Conservation (phyloP, 2,329 filamentous ascomycete genomes). For the Periglandula ipomoeae region DNA sequence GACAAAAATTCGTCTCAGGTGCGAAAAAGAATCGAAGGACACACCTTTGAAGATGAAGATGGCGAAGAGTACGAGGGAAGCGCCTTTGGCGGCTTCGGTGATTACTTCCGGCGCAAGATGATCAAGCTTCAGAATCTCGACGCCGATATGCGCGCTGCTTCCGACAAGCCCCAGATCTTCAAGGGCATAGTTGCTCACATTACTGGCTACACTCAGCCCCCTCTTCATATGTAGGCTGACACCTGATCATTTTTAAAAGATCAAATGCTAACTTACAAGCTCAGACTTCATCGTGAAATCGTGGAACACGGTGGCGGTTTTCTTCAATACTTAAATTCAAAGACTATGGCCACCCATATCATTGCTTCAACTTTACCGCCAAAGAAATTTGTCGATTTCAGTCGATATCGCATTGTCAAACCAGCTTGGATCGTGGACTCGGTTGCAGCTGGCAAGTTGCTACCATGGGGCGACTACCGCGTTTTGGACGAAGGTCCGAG, state of each 20-base stretch:
- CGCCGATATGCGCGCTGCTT: conserved; percentile 61
- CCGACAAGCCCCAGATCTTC: conserved; percentile 75
- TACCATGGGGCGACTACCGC: conserved; percentile 81
- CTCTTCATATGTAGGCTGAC: conserved; percentile 58
- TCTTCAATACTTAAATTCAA: conserved; percentile 87
- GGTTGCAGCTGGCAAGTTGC: conserved; percentile 65
- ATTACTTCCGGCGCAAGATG: conserved; percentile 94
- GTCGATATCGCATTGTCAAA: conserved; percentile 82
- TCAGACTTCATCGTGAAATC: conserved; percentile 67
- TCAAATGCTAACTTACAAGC: conserved; percentile 10
- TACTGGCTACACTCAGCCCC: conserved; percentile 92
- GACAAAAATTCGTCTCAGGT: conserved; percentile 55
- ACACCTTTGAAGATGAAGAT: conserved; percentile 69
- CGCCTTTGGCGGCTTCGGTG: conserved; percentile 77
- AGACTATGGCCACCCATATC: conserved; percentile 93
- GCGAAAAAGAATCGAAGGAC: conserved; percentile 51
- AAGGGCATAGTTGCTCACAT: conserved; percentile 85
- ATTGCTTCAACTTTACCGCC: conserved; percentile 84
- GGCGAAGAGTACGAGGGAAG: conserved; percentile 89
- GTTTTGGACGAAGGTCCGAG: conserved; percentile 75
- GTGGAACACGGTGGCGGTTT: conserved; percentile 93
- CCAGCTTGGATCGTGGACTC: conserved; percentile 93
- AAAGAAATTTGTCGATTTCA: conserved; percentile 87
- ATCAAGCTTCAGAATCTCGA: conserved; percentile 95
- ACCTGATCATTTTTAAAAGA: background rate